These are phyloP conservation scores for Eruca vesicaria DNA, from an alignment of 441 rosid genomes.

Conservation along the genomic window DNA sequence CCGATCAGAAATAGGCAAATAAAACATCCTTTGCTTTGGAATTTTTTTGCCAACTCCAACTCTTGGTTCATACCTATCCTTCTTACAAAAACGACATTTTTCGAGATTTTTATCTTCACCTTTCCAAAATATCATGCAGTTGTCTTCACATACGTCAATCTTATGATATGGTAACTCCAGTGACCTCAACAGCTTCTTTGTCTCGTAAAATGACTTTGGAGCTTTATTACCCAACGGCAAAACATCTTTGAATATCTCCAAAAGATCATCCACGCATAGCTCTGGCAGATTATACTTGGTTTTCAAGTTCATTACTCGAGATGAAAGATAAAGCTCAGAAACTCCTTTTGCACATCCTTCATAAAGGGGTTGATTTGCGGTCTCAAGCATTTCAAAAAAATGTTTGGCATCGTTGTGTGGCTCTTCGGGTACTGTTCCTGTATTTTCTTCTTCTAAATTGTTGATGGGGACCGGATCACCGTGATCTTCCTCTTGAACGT, in stretches of 20 bases:
- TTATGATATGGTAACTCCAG: not conserved
- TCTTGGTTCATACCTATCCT: not conserved
- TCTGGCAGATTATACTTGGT: too few relatives aligned
- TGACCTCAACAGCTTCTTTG: not conserved
- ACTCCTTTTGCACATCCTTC: not conserved
- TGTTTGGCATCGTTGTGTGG: not conserved
- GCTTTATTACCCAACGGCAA: not conserved
- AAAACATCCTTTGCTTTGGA: not conserved
- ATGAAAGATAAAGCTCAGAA: not conserved
- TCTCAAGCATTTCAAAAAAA: not conserved
- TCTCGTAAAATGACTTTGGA: not conserved
- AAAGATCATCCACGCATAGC: too few relatives aligned
- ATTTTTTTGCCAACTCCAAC: not conserved
- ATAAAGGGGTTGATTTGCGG: too few relatives aligned
- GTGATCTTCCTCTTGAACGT: not conserved
- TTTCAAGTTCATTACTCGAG: too few relatives aligned
- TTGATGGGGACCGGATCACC: not conserved
- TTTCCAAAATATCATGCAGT: not conserved
- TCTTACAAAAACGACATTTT: not conserved
- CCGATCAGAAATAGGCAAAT: not conserved
- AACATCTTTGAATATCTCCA: too few relatives aligned
- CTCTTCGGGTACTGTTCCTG: not conserved
- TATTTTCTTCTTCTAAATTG: not conserved
- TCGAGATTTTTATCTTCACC: not conserved
- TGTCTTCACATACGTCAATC: not conserved